Evolutionary conservation across 2,329 filamentous ascomycete species (phyloP).

Genomic region (Calonectria pseudoreteaudii): DNA sequence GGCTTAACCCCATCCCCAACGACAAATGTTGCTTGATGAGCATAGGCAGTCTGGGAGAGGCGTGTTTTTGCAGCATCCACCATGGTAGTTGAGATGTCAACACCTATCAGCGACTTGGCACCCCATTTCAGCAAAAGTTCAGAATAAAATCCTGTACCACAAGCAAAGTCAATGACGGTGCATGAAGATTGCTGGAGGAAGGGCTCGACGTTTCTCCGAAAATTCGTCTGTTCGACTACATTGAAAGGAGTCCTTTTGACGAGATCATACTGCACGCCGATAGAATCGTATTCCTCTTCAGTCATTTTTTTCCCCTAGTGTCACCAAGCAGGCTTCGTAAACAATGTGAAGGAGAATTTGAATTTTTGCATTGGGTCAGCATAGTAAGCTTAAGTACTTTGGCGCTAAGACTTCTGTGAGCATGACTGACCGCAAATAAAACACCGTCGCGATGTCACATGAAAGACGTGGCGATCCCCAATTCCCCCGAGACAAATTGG

Average conservation of each 20-base stretch:
- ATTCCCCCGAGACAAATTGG: background rate
- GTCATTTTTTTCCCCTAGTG: background rate
- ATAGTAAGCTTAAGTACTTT: no score
- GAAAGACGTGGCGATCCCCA: background rate
- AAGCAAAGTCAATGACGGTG: background rate
- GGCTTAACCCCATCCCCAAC: background rate
- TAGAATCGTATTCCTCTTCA: background rate
- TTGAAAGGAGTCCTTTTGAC: background rate
- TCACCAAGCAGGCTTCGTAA: background rate
- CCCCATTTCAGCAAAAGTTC: background rate
- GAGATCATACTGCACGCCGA: background rate
- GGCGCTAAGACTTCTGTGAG: background rate
- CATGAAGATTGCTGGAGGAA: background rate
- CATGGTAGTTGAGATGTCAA: background rate
- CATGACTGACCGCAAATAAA: background rate
- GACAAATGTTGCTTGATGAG: background rate
- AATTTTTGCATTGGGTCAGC: background rate
- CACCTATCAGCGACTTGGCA: background rate
- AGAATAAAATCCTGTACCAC: background rate
- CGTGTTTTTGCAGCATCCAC: background rate
- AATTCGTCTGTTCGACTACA: background rate
- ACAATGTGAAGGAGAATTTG: background rate
- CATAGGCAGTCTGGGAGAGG: background rate
- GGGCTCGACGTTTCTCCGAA: background rate
- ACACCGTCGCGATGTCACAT: background rate